Evolutionary conservation across 1,284 basidiomycete species (phyloP).

Genomic region (Heterobasidion parviporum): DNA sequence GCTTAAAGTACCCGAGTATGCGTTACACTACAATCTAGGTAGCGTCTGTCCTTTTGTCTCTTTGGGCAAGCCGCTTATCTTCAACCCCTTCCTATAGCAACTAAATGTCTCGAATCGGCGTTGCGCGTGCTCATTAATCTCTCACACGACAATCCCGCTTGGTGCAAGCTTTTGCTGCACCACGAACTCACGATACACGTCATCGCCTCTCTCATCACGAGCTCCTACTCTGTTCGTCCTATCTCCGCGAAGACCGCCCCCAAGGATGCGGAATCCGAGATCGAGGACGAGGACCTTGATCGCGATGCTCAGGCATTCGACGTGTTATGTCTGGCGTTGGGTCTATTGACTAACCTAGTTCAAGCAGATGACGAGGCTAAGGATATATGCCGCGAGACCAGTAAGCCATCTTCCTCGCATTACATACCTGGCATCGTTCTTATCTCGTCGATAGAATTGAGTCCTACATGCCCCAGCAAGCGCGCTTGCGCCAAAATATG

Average conservation of each 20-base stretch:
- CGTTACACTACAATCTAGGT: neutral
- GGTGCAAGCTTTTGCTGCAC: slow-evolving; percentile 41
- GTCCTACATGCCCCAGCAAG: slow-evolving; percentile 38
- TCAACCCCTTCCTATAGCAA: slow-evolving; percentile 19
- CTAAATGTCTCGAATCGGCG: slow-evolving; percentile 43
- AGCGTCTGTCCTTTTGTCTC: neutral
- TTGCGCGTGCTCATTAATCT: slow-evolving; percentile 63
- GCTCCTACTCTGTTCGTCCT: slow-evolving; percentile 8
- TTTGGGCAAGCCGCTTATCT: neutral
- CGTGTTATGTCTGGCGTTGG: slow-evolving; percentile 59
- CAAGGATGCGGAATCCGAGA: neutral
- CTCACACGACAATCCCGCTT: slow-evolving; percentile 48
- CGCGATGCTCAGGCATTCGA: slow-evolving; percentile 40
- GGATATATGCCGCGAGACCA: slow-evolving; percentile 32
- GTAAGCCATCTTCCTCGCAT: slow-evolving; percentile 22
- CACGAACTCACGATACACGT: slow-evolving; percentile 35
- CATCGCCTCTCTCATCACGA: slow-evolving; percentile 36
- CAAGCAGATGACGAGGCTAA: slow-evolving; percentile 45
- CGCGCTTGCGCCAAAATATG: slow-evolving; percentile 41
- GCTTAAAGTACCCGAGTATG: slow-evolving; percentile 15
- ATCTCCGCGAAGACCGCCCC: too few species aligned
- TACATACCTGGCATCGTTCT: neutral
- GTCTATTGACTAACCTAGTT: slow-evolving; percentile 63
- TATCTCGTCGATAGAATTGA: slow-evolving; percentile 26
- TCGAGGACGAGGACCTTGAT: slow-evolving; percentile 10